Evolutionary conservation across 257 asterid species (phyloP), one percentile per base, ranked within the genome.

Genomic region (Scutellaria galericulata): DNA sequence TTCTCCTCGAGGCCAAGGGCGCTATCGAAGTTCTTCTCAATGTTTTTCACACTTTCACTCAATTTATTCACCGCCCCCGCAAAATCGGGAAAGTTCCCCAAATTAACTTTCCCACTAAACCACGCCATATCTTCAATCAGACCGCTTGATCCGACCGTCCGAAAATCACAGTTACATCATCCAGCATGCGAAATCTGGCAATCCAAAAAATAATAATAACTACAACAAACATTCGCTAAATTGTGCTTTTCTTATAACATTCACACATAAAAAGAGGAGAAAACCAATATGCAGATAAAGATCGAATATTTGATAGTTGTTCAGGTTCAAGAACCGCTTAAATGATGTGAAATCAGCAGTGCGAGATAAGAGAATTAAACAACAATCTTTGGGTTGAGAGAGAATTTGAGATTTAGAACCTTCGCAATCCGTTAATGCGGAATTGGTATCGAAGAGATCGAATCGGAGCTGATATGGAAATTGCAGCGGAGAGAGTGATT

Each of bases 1-100:
- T 88, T 86, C 84, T 88, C 99, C 69, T 95, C 97, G 15, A 95
- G 88, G 59, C 99, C 99, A 47, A 95, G 92, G 10, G 99, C 99
- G n/a, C 61, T 87, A 47, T 95, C 99, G 79, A 95, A 95, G 85
- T 92, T 95, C 85, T 95, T 92, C 86, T 92, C 99, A 7, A 95
- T 95, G 74, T 85, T 92, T 76, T 95, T 95, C 62, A 92, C 99
- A 81, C 99, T 88, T 83, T 95, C 99, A 79, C 97, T 90, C 68
- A 95, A 84, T 78, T 95, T 95, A 80, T 88, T 95, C 76, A 95
- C 96, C 45, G 98, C 98, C 68, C 90, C 99, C 0, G 99, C 86
- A 9, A 95, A 86, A 92, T 95, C 99, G 46, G 93, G 86, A 57
- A 95, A 95, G 80, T 83, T 84, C 70, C 95, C 96, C 53, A 95